These are phyloP conservation scores for Candida boidinii DNA, from an alignment of 805 yeast species.

Conservation along the genomic window DNA sequence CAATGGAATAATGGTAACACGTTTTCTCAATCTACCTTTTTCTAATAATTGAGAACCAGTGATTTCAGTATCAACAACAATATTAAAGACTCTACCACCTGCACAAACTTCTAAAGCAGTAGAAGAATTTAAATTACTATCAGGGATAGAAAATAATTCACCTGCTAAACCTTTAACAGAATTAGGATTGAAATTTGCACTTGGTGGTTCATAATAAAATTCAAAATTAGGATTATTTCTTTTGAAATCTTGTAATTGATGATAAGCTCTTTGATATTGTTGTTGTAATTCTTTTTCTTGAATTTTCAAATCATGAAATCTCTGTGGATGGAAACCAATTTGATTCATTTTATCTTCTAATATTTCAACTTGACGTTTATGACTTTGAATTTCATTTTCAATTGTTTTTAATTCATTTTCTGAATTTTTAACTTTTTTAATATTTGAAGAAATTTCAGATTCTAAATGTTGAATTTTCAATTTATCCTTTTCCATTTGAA, in stretches of 20 bases:
- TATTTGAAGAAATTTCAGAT: conserved; percentile 36
- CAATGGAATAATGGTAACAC: conserved; percentile 88
- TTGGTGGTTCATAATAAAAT: conserved; percentile 62
- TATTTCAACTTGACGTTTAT: conserved; percentile 28
- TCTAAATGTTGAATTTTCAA: conserved; percentile 50
- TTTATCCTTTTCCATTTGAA: conserved; percentile 48
- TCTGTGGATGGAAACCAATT: conserved; percentile 50
- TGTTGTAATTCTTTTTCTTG: conserved; percentile 36
- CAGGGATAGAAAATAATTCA: conserved; percentile 61
- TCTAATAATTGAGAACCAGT: conserved; percentile 81
- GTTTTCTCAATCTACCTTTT: conserved; percentile 63
- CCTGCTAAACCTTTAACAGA: conserved; percentile 88
- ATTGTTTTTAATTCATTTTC: conserved; percentile 34
- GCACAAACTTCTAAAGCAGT: conserved; percentile 90
- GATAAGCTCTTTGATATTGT: conserved; percentile 33
- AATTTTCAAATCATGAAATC: conserved; percentile 33
- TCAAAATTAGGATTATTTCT: conserved; percentile 67
- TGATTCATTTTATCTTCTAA: conserved; percentile 35
- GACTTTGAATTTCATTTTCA: conserved; percentile 32
- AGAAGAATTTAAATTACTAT: conserved; percentile 50
- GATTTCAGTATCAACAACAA: conserved; percentile 81
- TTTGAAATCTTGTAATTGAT: conserved; percentile 45
- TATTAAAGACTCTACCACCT: conserved; percentile 82
- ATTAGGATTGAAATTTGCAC: conserved; percentile 45
- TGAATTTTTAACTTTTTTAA: conserved; percentile 46